Evolutionary conservation across 2,329 filamentous ascomycete genomes (phyloP), one percentile per base, ranked within the genome.

Genomic region (Nemania abortiva): DNA sequence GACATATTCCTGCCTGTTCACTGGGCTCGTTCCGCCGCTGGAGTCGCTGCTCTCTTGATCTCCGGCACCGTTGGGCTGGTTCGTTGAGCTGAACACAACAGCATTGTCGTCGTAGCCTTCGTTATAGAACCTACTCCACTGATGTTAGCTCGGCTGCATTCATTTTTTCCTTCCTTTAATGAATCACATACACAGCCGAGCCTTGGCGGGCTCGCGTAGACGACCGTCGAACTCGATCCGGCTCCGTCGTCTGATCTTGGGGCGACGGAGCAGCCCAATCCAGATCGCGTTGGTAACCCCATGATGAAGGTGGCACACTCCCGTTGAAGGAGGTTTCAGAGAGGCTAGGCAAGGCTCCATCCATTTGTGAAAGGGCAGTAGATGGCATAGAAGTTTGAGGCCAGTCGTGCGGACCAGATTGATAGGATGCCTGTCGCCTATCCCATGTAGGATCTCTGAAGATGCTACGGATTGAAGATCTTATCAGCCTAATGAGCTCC

Each of bases 161-260:
- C 20, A 7, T 53, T 20, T 37, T n/a, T n/a, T n/a, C n/a, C 20
- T 15, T 24, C 45, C 15, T 20, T 57, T 45, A 9, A 31, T 10
- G 45, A 20, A 29, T 9, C 54, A 63, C 66, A 5, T 69, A 70
- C 69, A 6, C 62, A 10, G 15, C 20, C 9, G 69, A 70, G 34
- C 69, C 69, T 18, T 69, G 65, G 18, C 31, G 31, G 22, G 50
- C 69, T 13, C 31, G 60, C 18, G 15, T 69, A 27, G 69, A 70
- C 27, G 13, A 37, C 18, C 54, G 69, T 27, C 62, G 34, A 63
- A 13, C 27, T 54, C 10, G 47, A 7, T n/a, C 52, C 10, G 10
- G 9, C 15, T 47, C 61, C 11, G 10, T 6, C 10, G 18, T n/a
- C 57, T 18, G 31, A 15, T 52, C 29, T 50, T 6, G 53, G 53